Evolutionary conservation across 2,329 filamentous ascomycete genomes (phyloP).

Genomic region (Talaromyces sp.): DNA sequence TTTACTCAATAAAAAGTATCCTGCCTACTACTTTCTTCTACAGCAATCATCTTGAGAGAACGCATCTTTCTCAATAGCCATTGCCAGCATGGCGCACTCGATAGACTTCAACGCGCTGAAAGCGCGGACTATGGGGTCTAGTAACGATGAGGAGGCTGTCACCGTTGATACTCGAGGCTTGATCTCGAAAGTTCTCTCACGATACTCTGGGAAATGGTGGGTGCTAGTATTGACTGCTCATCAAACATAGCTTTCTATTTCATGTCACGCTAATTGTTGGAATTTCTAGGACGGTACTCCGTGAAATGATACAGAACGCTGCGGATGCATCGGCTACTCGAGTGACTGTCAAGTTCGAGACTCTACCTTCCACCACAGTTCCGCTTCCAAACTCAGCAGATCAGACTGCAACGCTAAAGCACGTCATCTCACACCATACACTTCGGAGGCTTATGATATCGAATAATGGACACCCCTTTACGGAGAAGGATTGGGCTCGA

Average conservation of each 20-base stretch:
- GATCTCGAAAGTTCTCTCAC: conserved; percentile 94
- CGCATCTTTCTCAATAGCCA: not conserved
- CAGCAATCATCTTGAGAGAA: not conserved
- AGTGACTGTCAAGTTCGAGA: conserved; percentile 90
- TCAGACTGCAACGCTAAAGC: conserved; percentile 72
- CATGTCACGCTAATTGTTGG: not conserved
- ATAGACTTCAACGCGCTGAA: conserved; percentile 68
- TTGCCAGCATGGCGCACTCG: conserved; percentile 63
- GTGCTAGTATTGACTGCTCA: conserved; percentile 37
- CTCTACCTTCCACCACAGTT: conserved; percentile 74
- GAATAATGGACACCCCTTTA: conserved; percentile 88
- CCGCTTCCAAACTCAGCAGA: conserved; percentile 66
- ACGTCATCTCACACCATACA: conserved; percentile 81
- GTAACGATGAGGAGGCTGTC: conserved; percentile 91
- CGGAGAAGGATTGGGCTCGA: conserved; percentile 85
- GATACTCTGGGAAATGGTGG: conserved; percentile 95
- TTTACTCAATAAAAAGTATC: not conserved
- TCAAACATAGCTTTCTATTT: too few relatives aligned
- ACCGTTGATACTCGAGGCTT: conserved; percentile 95
- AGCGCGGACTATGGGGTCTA: conserved; percentile 80
- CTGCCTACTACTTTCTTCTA: not conserved
- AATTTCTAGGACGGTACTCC: conserved; percentile 58
- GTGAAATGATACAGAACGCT: conserved; percentile 97
- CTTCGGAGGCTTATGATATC: conserved; percentile 83
- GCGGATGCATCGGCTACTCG: conserved; percentile 90